Percentiles rank a stretch among this genome's conserved stretches.
Evolutionary conservation across 495 filamentous ascomycete species (phyloP).

Genomic region (Hypoxylon lenormandii): DNA sequence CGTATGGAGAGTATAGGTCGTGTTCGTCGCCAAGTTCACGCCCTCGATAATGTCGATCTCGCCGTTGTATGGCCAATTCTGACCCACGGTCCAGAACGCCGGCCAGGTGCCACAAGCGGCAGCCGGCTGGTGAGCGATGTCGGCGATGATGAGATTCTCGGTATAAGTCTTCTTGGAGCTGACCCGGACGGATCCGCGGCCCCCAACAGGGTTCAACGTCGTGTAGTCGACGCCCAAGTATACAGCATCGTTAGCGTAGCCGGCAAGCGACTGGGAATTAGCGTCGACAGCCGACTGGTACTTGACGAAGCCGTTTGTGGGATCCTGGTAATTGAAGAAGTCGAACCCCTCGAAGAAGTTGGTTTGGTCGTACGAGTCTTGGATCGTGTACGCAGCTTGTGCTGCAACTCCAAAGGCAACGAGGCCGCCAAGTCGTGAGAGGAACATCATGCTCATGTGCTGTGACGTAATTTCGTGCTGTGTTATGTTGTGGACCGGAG

Average conservation of each 20-base stretch:
- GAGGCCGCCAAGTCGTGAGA: conserved; percentile 38
- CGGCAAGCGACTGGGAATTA: conserved; percentile 67
- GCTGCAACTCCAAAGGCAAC: conserved; percentile 43
- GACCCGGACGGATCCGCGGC: conserved; percentile 77
- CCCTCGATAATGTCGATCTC: conserved; percentile 96
- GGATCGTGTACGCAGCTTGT: conserved; percentile 56
- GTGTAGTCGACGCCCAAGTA: conserved; percentile 68
- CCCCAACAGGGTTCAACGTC: conserved; percentile 57
- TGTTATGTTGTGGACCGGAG: neutral
- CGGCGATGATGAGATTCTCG: conserved; percentile 76
- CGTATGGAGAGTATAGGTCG: conserved; percentile 83
- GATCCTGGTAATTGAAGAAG: conserved; percentile 68
- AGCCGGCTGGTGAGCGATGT: conserved; percentile 81
- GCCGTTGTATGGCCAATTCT: conserved; percentile 79
- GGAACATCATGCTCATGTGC: conserved; percentile 31
- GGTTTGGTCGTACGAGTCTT: conserved; percentile 59
- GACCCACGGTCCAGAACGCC: conserved; percentile 76
- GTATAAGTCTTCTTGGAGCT: conserved; percentile 75
- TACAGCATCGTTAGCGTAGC: conserved; percentile 62
- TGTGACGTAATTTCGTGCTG: neutral
- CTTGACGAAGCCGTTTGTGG: conserved; percentile 76
- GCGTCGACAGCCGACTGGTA: conserved; percentile 71
- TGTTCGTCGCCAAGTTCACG: conserved; percentile 73
- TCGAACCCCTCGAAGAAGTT: conserved; percentile 71
- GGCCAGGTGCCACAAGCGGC: conserved; percentile 73